phyloP scores from a whole-genome alignment of 1,284 basidiomycete species.

The Heterobasidion irregulare region DNA sequence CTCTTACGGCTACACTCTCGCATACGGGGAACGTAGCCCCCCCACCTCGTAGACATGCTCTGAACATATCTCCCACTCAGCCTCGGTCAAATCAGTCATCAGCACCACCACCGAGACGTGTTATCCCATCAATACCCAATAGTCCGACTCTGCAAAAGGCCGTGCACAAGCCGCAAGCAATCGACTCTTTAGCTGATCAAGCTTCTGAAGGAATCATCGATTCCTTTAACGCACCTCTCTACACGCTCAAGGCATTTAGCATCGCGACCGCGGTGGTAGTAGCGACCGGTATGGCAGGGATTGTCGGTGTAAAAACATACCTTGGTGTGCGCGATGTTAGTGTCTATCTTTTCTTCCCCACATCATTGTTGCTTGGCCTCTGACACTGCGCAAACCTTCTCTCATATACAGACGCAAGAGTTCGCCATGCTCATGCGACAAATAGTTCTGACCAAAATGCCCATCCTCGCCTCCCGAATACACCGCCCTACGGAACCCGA shows the following conservation, averaged over 20 bases:
- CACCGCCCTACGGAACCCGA: conserved; percentile 30
- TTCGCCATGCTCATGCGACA: conserved; percentile 46
- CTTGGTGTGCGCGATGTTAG: conserved; percentile 32
- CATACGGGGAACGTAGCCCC: background rate
- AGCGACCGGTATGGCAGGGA: conserved; percentile 20
- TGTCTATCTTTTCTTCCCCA: conserved; percentile 2
- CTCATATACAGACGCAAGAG: conserved; percentile 35
- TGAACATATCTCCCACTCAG: background rate
- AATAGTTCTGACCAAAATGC: conserved; percentile 34
- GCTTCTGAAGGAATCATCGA: conserved; percentile 11
- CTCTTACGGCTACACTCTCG: background rate
- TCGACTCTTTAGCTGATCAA: too few species aligned
- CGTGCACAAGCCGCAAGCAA: too few species aligned
- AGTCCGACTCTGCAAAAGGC: background rate
- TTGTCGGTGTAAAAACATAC: conserved; percentile 30
- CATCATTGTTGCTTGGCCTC: background rate
- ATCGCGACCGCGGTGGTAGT: conserved; percentile 35
- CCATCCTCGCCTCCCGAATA: conserved; percentile 40
- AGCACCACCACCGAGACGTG: background rate
- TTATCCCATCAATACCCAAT: background rate
- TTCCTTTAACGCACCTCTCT: conserved; percentile 30
- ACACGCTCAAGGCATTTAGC: conserved; percentile 35
- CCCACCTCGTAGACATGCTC: background rate
- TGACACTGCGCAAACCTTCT: background rate
- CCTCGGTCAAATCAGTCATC: background rate